Evolutionary conservation across 768 basidiomycete genomes (phyloP).

Genomic region (Boletellus sp.): DNA sequence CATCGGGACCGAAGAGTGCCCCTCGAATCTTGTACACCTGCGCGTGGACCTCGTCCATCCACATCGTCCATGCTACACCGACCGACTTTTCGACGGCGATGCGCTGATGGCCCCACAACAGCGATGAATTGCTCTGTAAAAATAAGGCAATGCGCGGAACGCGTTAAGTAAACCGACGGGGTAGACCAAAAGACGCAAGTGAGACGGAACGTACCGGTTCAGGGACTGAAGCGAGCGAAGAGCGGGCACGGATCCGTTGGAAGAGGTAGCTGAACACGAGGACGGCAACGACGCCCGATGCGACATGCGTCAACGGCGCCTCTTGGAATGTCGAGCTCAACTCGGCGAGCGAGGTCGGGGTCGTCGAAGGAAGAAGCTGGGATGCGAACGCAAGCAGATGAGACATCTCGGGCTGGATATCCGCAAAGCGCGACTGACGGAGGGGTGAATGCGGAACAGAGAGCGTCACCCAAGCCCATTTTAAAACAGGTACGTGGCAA

Average conservation of each 20-base stretch:
- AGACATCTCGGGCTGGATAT: not conserved
- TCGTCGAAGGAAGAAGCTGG: not conserved
- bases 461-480: too few species aligned
- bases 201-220: not conserved
- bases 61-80: not conserved
- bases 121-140: not conserved
- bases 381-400: not conserved
- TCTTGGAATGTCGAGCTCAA: not conserved
- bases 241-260: not conserved
- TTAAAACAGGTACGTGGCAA: too few species aligned
- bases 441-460: too few species aligned
- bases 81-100: slow-evolving; percentile 1
- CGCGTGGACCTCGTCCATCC: slow-evolving; percentile 6
- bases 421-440: too few species aligned
- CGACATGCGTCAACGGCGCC: not conserved
- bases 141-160: not conserved
- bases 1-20: slow-evolving; percentile 2
- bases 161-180: not conserved
- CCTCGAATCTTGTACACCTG: slow-evolving; percentile 6
- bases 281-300: not conserved
- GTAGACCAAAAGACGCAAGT: too few species aligned
- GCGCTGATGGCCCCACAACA: slow-evolving; percentile 7
- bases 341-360: not conserved
- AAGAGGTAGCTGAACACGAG: not conserved
- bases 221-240: not conserved